Conservation (phyloP, 2,329 filamentous ascomycete species). For the Apiospora aurea region DNA sequence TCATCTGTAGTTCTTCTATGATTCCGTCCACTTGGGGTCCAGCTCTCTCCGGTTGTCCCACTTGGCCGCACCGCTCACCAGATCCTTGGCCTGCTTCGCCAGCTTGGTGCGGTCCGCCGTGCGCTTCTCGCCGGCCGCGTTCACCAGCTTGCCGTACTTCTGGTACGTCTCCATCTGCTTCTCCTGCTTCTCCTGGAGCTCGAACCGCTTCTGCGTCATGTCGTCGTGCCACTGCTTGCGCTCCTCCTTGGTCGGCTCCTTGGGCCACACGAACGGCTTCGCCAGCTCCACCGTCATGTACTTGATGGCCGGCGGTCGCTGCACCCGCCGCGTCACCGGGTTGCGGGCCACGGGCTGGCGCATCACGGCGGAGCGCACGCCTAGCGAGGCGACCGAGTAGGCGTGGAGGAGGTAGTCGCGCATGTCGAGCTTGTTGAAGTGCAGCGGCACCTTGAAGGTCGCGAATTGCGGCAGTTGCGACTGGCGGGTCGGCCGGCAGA, state of each 20-base stretch:
- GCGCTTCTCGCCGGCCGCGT: slow-evolving; percentile 51
- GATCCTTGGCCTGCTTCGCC: slow-evolving; percentile 64
- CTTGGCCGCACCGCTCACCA: slow-evolving; percentile 65
- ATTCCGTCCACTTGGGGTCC: slow-evolving; percentile 55
- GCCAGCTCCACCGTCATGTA: slow-evolving; percentile 94
- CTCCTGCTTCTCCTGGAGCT: slow-evolving; percentile 52
- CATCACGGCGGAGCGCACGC: slow-evolving; percentile 82
- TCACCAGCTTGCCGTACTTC: slow-evolving; percentile 44
- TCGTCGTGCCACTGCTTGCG: slow-evolving; percentile 69
- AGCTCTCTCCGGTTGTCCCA: slow-evolving; percentile 62
- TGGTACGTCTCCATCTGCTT: slow-evolving; percentile 42
- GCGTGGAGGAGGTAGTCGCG: slow-evolving; percentile 91
- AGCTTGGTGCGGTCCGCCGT: slow-evolving; percentile 49
- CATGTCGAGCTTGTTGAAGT: slow-evolving; percentile 95
- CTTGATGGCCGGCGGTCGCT: slow-evolving; percentile 78
- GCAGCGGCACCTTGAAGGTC: slow-evolving; percentile 88
- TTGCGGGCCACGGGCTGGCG: slow-evolving; percentile 64
- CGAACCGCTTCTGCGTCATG: slow-evolving; percentile 60
- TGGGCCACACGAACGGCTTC: slow-evolving; percentile 88
- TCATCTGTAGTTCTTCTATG: slow-evolving; percentile 32
- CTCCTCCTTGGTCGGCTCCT: slow-evolving; percentile 61
- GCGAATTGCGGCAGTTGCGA: slow-evolving; percentile 70
- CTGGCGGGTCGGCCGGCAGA: slow-evolving; percentile 27
- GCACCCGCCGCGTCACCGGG: slow-evolving; percentile 62
- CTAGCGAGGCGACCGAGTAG: slow-evolving; percentile 77